Evolutionary conservation across 2,329 filamentous ascomycete species (phyloP), one percentile per base, ranked within the genome.

Genomic region (Drechslera avenae): DNA sequence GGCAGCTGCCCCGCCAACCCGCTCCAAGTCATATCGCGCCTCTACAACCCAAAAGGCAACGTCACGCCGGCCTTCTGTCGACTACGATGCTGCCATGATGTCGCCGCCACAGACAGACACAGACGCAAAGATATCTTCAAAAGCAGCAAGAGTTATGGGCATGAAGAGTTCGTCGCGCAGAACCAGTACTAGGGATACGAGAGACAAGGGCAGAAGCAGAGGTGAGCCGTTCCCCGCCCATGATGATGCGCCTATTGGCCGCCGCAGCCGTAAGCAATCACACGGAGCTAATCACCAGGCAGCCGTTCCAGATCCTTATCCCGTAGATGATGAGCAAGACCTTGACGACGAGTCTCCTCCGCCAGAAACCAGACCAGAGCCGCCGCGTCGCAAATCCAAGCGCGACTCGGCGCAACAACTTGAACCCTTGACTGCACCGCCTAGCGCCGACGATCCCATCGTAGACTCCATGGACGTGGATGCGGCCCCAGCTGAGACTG

Each of bases 141-240:
- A 95, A 73, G 90, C 90, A 21, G 89, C 90, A 26, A 91, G 86
- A 73, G 75, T 93, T 44, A 84, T 94, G 84, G 91, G 77, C 60
- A 74, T 83, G 52, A 78, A 69, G 40, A 64, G 64, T 14, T 62
- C 70, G 72, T 54, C 74, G 72, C 49, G 77, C 21, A 79, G 78
- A 45, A 60, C 78, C 76, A 72, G 65, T 46, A 70, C 63, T 3
- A 65, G 60, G 55, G 66, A 71, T 32, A 68, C 64, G 5, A 67
- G 62, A 52, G 67, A 71, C 35, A 73, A 81, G 64, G 72, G 77
- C 62, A 77, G 82, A 69, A 81, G 81, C 47, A 84, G 75, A 72
- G 68, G 72, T 74, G 69, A 72, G 71, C 61, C 52, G 51, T 32
- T 53, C 50, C 54, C 58, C 55, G 54, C 62, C 52, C 62, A 47